Evolutionary conservation across 2,329 filamentous ascomycete genomes (phyloP).

Genomic region (Phaeosphaeriaceae sp.): DNA sequence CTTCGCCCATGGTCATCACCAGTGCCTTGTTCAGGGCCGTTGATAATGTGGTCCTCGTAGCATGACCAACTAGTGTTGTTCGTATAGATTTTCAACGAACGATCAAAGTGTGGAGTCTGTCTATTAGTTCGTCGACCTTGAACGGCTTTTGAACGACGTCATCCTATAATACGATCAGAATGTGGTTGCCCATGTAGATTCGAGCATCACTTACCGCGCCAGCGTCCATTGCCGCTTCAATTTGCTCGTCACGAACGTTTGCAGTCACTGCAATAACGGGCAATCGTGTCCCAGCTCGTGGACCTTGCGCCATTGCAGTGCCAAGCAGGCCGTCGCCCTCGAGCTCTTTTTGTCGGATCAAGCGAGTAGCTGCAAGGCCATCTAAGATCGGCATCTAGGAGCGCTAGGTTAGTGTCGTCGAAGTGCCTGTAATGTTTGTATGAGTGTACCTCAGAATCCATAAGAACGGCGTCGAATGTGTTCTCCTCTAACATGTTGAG

Average conservation of each 20-base stretch:
- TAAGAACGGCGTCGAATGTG: conserved; percentile 25
- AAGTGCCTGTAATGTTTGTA: too few relatives aligned
- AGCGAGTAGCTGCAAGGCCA: conserved; percentile 24
- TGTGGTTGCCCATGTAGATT: too few relatives aligned
- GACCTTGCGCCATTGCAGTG: conserved; percentile 15
- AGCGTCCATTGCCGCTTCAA: neutral
- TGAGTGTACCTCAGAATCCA: conserved; percentile 12
- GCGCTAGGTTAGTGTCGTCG: neutral
- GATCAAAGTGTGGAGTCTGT: neutral
- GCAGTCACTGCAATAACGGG: conserved; percentile 37
- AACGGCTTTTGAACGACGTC: conserved; percentile 2
- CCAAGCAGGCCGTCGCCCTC: too few relatives aligned
- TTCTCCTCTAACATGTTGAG: neutral
- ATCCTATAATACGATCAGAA: neutral
- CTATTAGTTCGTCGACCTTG: neutral
- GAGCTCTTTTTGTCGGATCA: too few relatives aligned
- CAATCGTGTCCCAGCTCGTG: conserved; percentile 24
- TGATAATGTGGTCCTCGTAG: too few relatives aligned
- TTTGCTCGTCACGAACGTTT: conserved; percentile 25
- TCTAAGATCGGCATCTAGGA: conserved; percentile 38
- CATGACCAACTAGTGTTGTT: too few relatives aligned
- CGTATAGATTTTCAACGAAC: too few relatives aligned
- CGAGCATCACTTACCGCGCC: neutral
- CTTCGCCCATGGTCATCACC: too few relatives aligned
- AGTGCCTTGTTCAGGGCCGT: too few relatives aligned